These are phyloP conservation scores for Panus rudis DNA, from an alignment of 768 basidiomycete species.

Conservation along the genomic window DNA sequence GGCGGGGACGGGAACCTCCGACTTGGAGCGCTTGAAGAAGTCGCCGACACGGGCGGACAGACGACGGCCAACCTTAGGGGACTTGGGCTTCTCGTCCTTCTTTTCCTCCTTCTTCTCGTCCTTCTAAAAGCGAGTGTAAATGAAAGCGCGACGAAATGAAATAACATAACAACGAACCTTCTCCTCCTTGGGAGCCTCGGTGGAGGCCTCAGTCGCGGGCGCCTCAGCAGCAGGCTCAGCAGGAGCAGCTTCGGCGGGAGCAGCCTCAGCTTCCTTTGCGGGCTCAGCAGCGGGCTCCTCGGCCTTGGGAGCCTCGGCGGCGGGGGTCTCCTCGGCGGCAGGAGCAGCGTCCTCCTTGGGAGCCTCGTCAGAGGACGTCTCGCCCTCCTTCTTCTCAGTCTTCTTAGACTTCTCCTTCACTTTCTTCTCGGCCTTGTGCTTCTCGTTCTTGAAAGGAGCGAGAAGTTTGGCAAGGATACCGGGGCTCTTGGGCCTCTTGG, in stretches of 20 bases:
- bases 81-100: conserved; percentile 34
- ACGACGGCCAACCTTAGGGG: conserved; percentile 68
- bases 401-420: conserved; percentile 70
- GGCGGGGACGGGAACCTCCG: conserved; percentile 56
- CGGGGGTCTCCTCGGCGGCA: conserved; percentile 38
- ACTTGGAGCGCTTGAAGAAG: conserved; percentile 77
- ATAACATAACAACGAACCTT: conserved; percentile 34
- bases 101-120: conserved; percentile 42
- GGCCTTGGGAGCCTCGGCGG: conserved; percentile 23
- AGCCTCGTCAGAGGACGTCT: conserved; percentile 15
- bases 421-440: conserved; percentile 49
- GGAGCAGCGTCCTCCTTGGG: conserved; percentile 31
- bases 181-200: conserved; percentile 56
- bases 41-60: conserved; percentile 78
- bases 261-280: conserved; percentile 60
- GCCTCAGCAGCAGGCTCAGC: conserved; percentile 26
- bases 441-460: conserved; percentile 60
- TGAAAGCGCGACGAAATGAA: neutral
- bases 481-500: conserved; percentile 78
- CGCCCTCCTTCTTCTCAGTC: conserved; percentile 75
- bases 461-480: conserved; percentile 71
- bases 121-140: neutral
- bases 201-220: conserved; percentile 26
- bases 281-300: conserved; percentile 41
- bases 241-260: conserved; percentile 30